Conservation (phyloP, 768 basidiomycete genomes). For the Cubamyces sp. region DNA sequence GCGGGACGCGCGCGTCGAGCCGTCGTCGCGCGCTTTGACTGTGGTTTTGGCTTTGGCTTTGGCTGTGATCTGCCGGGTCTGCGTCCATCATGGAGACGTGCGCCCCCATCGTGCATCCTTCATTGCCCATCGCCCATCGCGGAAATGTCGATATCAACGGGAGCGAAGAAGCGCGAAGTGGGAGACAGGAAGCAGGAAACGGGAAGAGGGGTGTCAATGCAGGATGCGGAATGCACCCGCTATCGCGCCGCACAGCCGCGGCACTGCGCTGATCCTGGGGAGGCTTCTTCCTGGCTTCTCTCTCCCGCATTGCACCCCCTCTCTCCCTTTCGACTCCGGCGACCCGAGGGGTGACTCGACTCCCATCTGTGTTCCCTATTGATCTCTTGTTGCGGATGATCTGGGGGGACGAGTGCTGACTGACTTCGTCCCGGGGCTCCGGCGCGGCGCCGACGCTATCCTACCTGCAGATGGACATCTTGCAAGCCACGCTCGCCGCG, state of each 20-base stretch:
- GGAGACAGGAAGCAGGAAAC: no score
- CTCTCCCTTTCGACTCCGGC: background rate
- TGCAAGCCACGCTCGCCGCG: conserved; percentile 55
- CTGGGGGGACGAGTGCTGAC: background rate
- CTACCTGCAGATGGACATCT: conserved; percentile 54
- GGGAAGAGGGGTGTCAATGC: background rate
- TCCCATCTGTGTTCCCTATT: no score
- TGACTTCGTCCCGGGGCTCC: background rate
- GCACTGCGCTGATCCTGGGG: background rate
- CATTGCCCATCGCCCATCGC: background rate
- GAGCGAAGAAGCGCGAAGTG: conserved; percentile 1
- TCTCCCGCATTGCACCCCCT: background rate
- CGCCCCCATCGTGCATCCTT: no score
- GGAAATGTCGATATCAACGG: background rate
- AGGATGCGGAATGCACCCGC: no score
- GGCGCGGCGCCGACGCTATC: no score
- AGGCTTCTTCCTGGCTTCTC: background rate
- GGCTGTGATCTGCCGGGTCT: no score
- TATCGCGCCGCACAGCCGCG: background rate
- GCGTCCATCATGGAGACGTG: no score
- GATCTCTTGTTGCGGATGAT: no score
- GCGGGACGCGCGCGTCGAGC: background rate
- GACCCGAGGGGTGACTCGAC: no score
- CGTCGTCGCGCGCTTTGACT: no score
- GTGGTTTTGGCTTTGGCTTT: no score